phyloP scores from a whole-genome alignment of 1,284 basidiomycete genomes.

The Melanopsichium pennsylvanicum region DNA sequence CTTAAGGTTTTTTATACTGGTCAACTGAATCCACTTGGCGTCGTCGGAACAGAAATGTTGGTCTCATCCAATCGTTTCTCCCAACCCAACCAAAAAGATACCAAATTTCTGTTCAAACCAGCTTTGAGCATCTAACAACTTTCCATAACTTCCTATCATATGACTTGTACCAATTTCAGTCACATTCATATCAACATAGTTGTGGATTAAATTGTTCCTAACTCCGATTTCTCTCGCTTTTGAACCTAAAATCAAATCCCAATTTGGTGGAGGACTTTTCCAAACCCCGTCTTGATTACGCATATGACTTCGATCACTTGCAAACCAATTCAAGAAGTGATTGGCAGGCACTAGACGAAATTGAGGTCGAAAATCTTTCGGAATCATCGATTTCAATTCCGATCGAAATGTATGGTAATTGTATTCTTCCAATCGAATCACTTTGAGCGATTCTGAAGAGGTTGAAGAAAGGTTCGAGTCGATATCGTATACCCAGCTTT shows the following conservation, averaged over 20 bases:
- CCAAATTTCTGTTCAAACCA: too few relatives aligned
- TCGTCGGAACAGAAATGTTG: too few relatives aligned
- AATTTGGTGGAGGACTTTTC: conserved; percentile 16
- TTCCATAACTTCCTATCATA: conserved; percentile 3
- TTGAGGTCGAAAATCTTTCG: conserved; percentile 10
- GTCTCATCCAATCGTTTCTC: not conserved
- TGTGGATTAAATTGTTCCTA: conserved; percentile 30
- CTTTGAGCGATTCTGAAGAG: not conserved
- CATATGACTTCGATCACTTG: conserved; percentile 55
- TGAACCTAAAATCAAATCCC: conserved; percentile 16
- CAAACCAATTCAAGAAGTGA: conserved; percentile 28
- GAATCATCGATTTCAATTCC: not conserved
- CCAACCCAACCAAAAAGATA: not conserved
- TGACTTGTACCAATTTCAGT: too few relatives aligned
- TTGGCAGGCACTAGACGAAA: conserved; percentile 27
- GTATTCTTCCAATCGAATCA: conserved; percentile 14
- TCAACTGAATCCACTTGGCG: too few relatives aligned
- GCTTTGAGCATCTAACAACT: not conserved
- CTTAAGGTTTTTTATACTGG: too few relatives aligned
- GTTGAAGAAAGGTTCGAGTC: conserved; percentile 27
- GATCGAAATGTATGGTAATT: conserved; percentile 12
- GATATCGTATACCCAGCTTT: conserved; percentile 50
- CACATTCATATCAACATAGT: conserved; percentile 31
- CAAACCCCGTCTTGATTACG: not conserved
- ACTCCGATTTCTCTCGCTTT: not conserved